These are phyloP conservation scores for Fraxinus americana DNA, from an alignment of 257 asterid genomes.

Conservation along the genomic window DNA sequence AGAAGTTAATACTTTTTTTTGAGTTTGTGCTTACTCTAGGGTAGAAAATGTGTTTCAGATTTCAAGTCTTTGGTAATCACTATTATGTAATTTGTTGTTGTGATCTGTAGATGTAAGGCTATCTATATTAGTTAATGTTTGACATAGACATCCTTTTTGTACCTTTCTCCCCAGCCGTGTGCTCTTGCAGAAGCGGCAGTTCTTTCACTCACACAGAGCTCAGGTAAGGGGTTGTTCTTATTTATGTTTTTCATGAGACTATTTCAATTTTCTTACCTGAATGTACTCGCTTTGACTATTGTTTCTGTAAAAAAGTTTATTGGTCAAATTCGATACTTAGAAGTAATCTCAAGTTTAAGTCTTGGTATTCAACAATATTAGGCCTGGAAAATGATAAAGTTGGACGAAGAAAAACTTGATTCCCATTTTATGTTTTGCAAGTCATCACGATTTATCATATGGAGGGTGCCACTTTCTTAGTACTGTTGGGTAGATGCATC, in stretches of 20 bases:
- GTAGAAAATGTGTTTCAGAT: conserved; percentile 12
- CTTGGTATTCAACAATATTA: conserved; percentile 5
- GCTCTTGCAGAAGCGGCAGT: conserved; percentile 92
- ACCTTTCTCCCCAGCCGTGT: conserved; percentile 58
- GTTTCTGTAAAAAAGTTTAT: conserved; percentile 2
- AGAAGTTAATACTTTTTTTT: conserved; percentile 10
- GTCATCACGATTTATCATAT: background rate
- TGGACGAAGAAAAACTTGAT: conserved; percentile 1
- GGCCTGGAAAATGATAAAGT: conserved; percentile 10
- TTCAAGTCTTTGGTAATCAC: conserved; percentile 11
- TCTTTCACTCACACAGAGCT: conserved; percentile 98
- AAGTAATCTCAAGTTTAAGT: conserved; percentile 10
- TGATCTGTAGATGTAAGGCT: conserved; percentile 7
- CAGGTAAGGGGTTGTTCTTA: conserved; percentile 61
- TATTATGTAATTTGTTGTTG: conserved; percentile 10
- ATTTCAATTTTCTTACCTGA: conserved; percentile 6
- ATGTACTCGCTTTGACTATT: background rate
- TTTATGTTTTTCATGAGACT: conserved; percentile 12
- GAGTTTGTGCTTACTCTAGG: conserved; percentile 20
- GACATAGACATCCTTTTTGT: conserved; percentile 1
- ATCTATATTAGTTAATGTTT: conserved; percentile 12
- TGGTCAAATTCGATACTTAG: conserved; percentile 11
- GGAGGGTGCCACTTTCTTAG: background rate
- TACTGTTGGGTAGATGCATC: background rate
- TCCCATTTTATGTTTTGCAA: background rate